Evolutionary conservation across 1,284 basidiomycete species (phyloP).

Genomic region (Rhodotorula sp.): DNA sequence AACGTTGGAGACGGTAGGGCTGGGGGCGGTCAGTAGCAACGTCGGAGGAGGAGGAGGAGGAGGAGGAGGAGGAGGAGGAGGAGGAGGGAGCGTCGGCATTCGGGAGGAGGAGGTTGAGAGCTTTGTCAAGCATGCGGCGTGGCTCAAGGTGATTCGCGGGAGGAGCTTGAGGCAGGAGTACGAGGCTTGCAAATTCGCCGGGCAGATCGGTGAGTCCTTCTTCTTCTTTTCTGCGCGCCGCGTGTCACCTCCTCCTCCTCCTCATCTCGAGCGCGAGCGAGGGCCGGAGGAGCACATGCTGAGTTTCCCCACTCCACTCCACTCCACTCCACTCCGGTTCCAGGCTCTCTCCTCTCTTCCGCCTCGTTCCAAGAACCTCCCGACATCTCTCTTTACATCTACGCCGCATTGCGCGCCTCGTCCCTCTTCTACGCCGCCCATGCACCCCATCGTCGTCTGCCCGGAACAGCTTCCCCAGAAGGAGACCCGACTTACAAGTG

Average conservation of each 20-base stretch:
- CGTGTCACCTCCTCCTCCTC: too few species aligned
- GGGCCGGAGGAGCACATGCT: too few species aligned
- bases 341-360: constrained; percentile 16
- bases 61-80: too few species aligned
- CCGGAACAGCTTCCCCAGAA: constrained; percentile 45
- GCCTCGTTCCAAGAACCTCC: constrained; percentile 18
- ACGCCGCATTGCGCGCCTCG: constrained; percentile 52
- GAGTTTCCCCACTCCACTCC: too few species aligned
- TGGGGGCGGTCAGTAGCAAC: constrained; percentile 7
- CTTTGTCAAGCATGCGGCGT: constrained; percentile 89
- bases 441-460: constrained; percentile 47
- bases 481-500: neutral
- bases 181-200: constrained; percentile 44
- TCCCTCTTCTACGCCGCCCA: constrained; percentile 51
- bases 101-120: constrained; percentile 60
- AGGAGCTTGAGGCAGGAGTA: constrained; percentile 64
- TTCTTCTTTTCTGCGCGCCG: neutral
- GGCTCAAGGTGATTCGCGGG: constrained; percentile 72
- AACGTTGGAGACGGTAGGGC: constrained; percentile 45
- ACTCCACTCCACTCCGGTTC: too few species aligned
- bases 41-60: neutral
- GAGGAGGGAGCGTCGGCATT: constrained; percentile 46
- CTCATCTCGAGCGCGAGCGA: neutral
- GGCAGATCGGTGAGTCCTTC: constrained; percentile 59
- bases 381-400: constrained; percentile 36